phyloP scores from a whole-genome alignment of 1,284 basidiomycete genomes.

The Moniliophthora roreri region DNA sequence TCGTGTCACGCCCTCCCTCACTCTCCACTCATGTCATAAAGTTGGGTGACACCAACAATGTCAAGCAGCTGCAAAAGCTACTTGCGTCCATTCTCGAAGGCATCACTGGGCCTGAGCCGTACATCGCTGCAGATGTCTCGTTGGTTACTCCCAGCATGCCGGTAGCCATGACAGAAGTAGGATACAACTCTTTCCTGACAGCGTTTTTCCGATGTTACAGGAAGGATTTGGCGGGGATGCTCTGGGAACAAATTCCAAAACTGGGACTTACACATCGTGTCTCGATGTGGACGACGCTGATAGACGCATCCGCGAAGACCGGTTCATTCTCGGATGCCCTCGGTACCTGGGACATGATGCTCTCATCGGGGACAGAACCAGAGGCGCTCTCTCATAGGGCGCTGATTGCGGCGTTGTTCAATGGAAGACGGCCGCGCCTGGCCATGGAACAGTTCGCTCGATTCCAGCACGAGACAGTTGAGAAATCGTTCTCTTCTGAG shows the following conservation, averaged over 20 bases:
- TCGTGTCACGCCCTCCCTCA: slow-evolving; percentile 47
- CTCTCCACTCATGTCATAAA: slow-evolving; percentile 51
- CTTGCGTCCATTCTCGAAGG: slow-evolving; percentile 51
- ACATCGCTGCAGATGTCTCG: slow-evolving; percentile 41
- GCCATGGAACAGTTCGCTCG: slow-evolving; percentile 51
- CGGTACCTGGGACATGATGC: slow-evolving; percentile 62
- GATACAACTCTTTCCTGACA: slow-evolving; percentile 63
- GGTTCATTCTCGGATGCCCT: slow-evolving; percentile 48
- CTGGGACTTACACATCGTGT: slow-evolving; percentile 49
- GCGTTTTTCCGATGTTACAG: slow-evolving; percentile 55
- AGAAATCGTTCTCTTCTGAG: slow-evolving; percentile 10
- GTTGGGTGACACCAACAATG: slow-evolving; percentile 34
- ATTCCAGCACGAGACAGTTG: slow-evolving; percentile 32
- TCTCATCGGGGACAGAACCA: slow-evolving; percentile 46
- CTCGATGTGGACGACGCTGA: slow-evolving; percentile 62
- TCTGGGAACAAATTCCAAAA: slow-evolving; percentile 64
- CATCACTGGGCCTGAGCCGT: slow-evolving; percentile 45
- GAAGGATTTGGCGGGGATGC: slow-evolving; percentile 51
- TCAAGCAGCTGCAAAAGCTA: slow-evolving; percentile 37
- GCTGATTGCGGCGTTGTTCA: slow-evolving; percentile 56
- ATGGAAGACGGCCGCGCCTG: slow-evolving; percentile 40
- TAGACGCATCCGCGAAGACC: slow-evolving; percentile 56
- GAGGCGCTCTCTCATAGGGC: slow-evolving; percentile 60
- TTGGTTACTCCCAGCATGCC: slow-evolving; percentile 33
- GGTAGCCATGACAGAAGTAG: slow-evolving; percentile 51